These are phyloP conservation scores for Tolypocladium tundrense DNA, from an alignment of 2,329 filamentous ascomycete species.

Conservation along the genomic window DNA sequence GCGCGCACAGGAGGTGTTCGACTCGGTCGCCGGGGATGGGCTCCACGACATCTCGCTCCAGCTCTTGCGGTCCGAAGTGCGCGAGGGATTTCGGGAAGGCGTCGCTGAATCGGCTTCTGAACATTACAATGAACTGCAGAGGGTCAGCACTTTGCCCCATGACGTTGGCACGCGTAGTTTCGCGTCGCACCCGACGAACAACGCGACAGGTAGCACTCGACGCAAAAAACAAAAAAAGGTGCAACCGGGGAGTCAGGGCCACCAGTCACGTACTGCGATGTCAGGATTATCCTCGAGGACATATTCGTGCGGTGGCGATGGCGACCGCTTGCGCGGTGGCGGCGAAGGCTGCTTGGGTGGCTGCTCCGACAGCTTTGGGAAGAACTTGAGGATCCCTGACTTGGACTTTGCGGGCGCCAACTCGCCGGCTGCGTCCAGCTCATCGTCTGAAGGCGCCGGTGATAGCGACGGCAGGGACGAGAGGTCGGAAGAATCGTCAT, in stretches of 20 bases:
- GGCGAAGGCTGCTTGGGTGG: constrained; percentile 50
- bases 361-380: constrained; percentile 44
- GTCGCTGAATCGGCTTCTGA: constrained; percentile 84
- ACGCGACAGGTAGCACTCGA: constrained; percentile 21
- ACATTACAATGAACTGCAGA: constrained; percentile 90
- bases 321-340: constrained; percentile 65
- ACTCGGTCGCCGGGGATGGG: constrained; percentile 70
- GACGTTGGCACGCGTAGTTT: constrained; percentile 36
- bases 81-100: constrained; percentile 78
- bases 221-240: constrained; percentile 2
- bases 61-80: constrained; percentile 89
- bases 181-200: constrained; percentile 34
- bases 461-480: constrained; percentile 45
- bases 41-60: constrained; percentile 78
- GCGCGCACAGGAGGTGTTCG: constrained; percentile 79
- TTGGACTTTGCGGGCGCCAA: constrained; percentile 34
- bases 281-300: constrained; percentile 83
- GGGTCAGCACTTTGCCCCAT: constrained; percentile 22
- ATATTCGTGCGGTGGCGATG: constrained; percentile 85
- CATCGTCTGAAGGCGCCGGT: constrained; percentile 32
- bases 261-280: constrained; percentile 65
- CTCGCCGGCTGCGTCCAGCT: constrained; percentile 36
- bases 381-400: constrained; percentile 57
- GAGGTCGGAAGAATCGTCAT: constrained; percentile 54
- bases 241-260: background rate